Base-by-base conservation (phyloP, 306 rosid species). In the Alnus rubra region DNA sequence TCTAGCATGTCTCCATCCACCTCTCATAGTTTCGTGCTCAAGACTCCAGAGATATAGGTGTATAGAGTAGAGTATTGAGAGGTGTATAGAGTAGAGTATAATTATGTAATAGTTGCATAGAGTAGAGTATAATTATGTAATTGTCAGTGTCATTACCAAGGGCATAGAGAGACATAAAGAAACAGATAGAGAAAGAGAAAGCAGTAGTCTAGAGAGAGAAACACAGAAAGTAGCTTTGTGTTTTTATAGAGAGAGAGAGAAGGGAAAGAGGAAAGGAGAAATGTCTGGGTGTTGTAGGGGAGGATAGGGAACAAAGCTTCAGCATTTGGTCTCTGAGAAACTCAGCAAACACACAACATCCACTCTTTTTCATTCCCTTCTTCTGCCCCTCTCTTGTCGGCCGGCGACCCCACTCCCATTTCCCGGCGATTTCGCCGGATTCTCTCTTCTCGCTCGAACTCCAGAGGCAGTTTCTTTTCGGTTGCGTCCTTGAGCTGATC, bases 241-340 rank as follows among this genome's bases (percentile, higher is more conserved):
- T 63, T 31, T 31, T 33, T 63, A 12, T 9, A 11, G 68, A 60
- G 76, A 76, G 60, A 68, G 69, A 56, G 53, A 39, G 50, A 54
- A 18, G 51, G 37, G 54, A 51, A 63, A 53, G 81, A 74, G 56
- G 52, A 50, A 50, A 33, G 44, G 76, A n/a, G 72, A 71, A 12
- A 58, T 77, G 91, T 85, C 88, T 76, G 82, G 84, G 50, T 35
- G 70, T 78, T 85, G 89, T 85, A 73, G 91, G 87, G 89, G 79
- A 81, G 76, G 84, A 62, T 62, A 83, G 89, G 91, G 88, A 82
- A 82, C 91, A 88, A 68, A 75, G 79, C 75, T 73, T 78, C 86
- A 75, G 89, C 87, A 78, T 88, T 83, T 80, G 88, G 93, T 89
- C 91, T 79, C 88, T 87, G 75, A 14, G 63, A 59, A 52, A 81